These are phyloP conservation scores for Floccularia luteovirens DNA, from an alignment of 768 basidiomycete genomes.

Conservation along the genomic window DNA sequence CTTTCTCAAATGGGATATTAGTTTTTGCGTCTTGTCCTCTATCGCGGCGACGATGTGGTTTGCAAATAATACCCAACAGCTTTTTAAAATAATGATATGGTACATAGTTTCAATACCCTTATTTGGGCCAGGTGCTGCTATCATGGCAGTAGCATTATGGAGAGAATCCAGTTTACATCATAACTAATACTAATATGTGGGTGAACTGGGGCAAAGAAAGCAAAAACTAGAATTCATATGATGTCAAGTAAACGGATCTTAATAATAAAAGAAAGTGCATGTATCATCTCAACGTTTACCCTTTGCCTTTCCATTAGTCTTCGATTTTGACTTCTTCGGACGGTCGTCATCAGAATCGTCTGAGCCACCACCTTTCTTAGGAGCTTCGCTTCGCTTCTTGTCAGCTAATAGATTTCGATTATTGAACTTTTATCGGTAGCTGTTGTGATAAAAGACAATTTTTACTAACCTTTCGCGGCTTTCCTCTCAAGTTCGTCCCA, in stretches of 20 bases:
- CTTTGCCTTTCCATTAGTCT: constrained; percentile 35
- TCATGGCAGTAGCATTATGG: constrained; percentile 40
- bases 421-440: constrained; percentile 7
- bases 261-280: no score
- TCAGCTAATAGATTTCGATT: constrained; percentile 29
- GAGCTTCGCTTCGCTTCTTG: constrained; percentile 35
- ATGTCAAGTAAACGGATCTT: no score
- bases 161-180: constrained; percentile 24
- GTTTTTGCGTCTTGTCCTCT: constrained; percentile 28
- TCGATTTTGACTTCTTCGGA: constrained; percentile 33
- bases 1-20: constrained; percentile 46
- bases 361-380: constrained; percentile 33
- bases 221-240: not conserved
- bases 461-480: constrained; percentile 72
- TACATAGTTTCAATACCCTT: constrained; percentile 28
- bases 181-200: constrained; percentile 1
- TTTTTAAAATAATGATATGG: constrained; percentile 31
- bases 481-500: constrained; percentile 96
- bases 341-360: constrained; percentile 45
- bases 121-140: constrained; percentile 45
- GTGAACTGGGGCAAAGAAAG: not conserved
- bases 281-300: no score
- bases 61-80: constrained; percentile 20
- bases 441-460: constrained; percentile 16
- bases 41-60: constrained; percentile 46